Base-by-base conservation (phyloP, 1,139 yeast species). In the Insectozyma bohioensis region DNA sequence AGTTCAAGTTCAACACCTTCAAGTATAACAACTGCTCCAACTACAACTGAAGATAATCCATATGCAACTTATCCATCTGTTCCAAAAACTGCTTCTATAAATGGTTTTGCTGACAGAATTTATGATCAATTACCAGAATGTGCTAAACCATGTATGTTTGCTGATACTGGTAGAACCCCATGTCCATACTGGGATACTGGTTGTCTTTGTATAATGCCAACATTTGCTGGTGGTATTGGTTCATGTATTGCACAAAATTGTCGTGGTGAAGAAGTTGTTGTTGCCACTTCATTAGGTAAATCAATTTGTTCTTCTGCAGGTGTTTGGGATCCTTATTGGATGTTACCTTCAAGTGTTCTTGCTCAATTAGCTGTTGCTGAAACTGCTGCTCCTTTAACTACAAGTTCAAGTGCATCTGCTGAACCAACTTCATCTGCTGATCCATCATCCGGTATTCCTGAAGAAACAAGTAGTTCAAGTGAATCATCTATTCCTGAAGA, bases 241-340 rank as follows among this genome's bases (percentile, higher is more conserved):
- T 42, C 45, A 17, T 61, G 67, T 45, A 52, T 61, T 34, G 63
- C 61, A 26, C 30, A 40, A 3, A 39, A 41, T 15, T 61, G 67
- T 42, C 24, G 47, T 10, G 75, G 72, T 28, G 26, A 41, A 4
- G 69, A 67, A 30, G 69, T 71, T 22, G 54, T 38, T n/a, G 19
- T 40, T 17, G 72, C 71, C 29, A 66, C 74, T 12, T 45, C 58
- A 19, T 51, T 63, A 40, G 76, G 73, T 18, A 45, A 47, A n/a
- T 65, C 73, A 8, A 37, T 67, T 29, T 71, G 77, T 47, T 44
- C 55, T 28, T 42, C 43, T 11, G 75, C 63, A 20, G 76, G 76
- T 33, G 76, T 68, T 13, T 58, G 61, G 39, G 48, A 61, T 19
- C 56, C 56, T 28, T 52, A 40, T 36, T 68, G 72, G 73, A 57